Evolutionary conservation across 805 yeast species (phyloP), one percentile per base, ranked within the genome.

Genomic region (Saturnispora ahearnii): DNA sequence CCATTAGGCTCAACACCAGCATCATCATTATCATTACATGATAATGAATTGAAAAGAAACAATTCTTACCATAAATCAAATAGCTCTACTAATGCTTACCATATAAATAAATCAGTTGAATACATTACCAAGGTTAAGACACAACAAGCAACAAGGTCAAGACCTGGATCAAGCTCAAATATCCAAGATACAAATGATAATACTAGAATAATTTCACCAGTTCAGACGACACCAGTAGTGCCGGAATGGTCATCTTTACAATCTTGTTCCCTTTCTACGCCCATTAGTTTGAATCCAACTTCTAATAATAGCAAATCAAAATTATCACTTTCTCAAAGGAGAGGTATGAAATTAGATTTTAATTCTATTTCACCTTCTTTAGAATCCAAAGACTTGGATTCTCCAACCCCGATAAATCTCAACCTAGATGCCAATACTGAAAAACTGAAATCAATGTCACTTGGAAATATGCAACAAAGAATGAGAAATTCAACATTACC

Each of bases 311-410:
- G 12, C 28, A 42, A 4, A 45, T 64, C 31, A 67, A 73, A 70
- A 54, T 66, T 76, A 0, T 71, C 81, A 1, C 64, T 77, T 31
- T 74, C 81, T 3, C 78, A 76, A 54, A 66, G 82, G 59, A 61
- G 82, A 57, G 81, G 81, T 4, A 68, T 77, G 77, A 76, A 76
- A 50, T 57, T 77, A 45, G 71, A 73, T 57, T 64, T 77, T 21
- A 46, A 51, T 33, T 31, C 58, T 2, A 30, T 62, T 7, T 41
- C 50, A 5, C 26, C 51, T 3, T 18, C 42, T 15, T 24, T 30
- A 5, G 29, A 18, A 3, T 22, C 30, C 8, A 42, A 44, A 10
- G 13, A 38, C 5, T 28, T 28, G 6, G 18, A 38, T 18, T 12
- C 10, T 18, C 31, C 49, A 37, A 31, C 49, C 13, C 41, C 45